Base-by-base conservation (phyloP, 1,139 yeast genomes). In the Suhomyces anneliseae region DNA sequence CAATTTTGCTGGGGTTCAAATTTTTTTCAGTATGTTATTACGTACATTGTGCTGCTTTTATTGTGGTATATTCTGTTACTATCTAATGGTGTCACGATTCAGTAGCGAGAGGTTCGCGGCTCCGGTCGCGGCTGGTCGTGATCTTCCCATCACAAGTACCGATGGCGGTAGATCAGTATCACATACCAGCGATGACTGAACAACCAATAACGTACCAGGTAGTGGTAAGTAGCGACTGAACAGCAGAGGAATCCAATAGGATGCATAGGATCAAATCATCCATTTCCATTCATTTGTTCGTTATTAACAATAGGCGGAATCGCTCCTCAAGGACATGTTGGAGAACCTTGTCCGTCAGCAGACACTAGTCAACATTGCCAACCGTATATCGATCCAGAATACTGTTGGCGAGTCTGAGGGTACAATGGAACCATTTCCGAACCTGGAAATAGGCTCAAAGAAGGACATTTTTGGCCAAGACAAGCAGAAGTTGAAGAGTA, bases 391-490 rank as follows among this genome's bases (percentile, higher is more conserved):
- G 8, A 49, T 61, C 24, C 57, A 58, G 46, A 56, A 55, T 42
- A 54, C 64, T 14, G 50, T 60, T 33, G 61, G 62, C 8, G 47
- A 48, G 35, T 44, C 46, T 12, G 46, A 35, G 11, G 46, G 42
- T 36, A 36, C 36, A 8, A 31, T 44, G 36, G 43, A 38, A 14
- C 46, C 44, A 15, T 47, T 50, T 35, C 39, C 49, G 39, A 50
- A 51, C 40, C 43, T 44, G 35, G 52, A 47, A 19, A 46, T 48
- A 32, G 50, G 54, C 29, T 55, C 68, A 7, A 47, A 55, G 6
- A 65, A 61, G 38, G 79, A 75, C 49, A 73, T 75, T 6, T 74
- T 64, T 53, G 72, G 74, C 31, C 76, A 74, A 51, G 79, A 74
- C 45, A 71, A 69, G 54, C 55, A 54, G 34, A 74, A 73, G 57